phyloP scores from a whole-genome alignment of 768 basidiomycete species.

The Hortiboletus campestris region DNA sequence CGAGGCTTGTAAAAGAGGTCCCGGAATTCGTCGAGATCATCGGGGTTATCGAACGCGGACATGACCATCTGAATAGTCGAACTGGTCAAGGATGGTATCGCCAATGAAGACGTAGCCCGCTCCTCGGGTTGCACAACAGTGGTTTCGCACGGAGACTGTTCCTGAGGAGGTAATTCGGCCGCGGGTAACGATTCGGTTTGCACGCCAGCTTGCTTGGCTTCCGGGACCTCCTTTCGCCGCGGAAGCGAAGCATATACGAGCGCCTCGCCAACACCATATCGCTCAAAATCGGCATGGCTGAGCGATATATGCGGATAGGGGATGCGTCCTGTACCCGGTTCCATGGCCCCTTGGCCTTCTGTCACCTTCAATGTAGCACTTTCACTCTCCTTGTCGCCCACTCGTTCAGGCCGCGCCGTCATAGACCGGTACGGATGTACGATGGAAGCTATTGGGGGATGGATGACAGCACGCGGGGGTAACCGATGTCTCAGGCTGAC shows the following conservation, averaged over 20 bases:
- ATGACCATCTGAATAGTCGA: conserved; percentile 36
- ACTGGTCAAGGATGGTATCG: conserved; percentile 30
- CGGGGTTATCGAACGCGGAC: conserved; percentile 54
- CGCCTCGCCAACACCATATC: conserved; percentile 62
- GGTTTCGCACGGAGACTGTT: neutral
- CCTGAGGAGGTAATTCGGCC: neutral
- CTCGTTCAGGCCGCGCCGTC: neutral
- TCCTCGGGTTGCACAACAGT: conserved; percentile 40
- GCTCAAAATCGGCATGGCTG: conserved; percentile 38
- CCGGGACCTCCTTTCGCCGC: neutral
- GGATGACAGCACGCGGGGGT: conserved; percentile 30
- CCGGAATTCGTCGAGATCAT: conserved; percentile 71
- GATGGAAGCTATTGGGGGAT: conserved; percentile 27
- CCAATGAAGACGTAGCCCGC: conserved; percentile 2
- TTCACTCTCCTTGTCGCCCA: neutral
- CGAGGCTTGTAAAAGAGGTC: conserved; percentile 68
- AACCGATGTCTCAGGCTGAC: conserved; percentile 37
- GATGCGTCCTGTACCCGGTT: neutral
- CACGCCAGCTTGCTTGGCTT: neutral
- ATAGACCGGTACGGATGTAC: conserved; percentile 27
- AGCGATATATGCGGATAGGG: conserved; percentile 25
- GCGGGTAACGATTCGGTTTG: neutral
- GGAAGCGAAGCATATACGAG: conserved; percentile 45
- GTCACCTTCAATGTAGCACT: neutral
- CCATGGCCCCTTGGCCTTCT: neutral